Conservation (phyloP, 768 basidiomycete species). For the Pulveroboletus sp. region DNA sequence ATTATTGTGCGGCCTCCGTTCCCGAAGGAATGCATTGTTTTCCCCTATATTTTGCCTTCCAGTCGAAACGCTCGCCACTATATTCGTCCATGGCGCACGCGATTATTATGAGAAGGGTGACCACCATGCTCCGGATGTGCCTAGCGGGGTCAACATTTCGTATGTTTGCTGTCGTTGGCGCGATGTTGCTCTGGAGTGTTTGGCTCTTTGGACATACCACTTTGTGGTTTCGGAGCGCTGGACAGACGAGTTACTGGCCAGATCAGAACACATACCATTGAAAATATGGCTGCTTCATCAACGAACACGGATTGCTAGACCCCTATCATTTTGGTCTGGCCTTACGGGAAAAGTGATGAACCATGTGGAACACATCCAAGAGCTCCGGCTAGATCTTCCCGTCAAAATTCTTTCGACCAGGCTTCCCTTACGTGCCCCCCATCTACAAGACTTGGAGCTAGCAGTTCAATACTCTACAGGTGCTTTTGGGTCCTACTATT, state of each 20-base stretch:
- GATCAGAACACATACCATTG: constrained; percentile 38
- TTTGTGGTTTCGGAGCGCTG: constrained; percentile 30
- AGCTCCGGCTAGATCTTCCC: not conserved
- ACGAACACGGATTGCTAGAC: not conserved
- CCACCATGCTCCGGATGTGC: not conserved
- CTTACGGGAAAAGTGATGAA: not conserved
- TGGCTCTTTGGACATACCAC: constrained; percentile 39
- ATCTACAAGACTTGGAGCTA: not conserved
- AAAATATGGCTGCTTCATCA: not conserved
- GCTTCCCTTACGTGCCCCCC: not conserved
- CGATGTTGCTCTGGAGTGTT: constrained; percentile 37
- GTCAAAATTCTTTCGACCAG: no score
- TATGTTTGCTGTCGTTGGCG: constrained; percentile 36
- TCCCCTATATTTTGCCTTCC: constrained; percentile 13
- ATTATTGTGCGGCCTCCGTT: not conserved
- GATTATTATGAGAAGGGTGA: not conserved
- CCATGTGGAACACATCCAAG: not conserved
- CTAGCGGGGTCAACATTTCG: constrained; percentile 9
- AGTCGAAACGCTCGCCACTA: constrained; percentile 5
- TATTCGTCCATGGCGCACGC: constrained; percentile 11
- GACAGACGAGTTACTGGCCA: constrained; percentile 39
- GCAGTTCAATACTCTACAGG: no score
- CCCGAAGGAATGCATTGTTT: constrained; percentile 8
- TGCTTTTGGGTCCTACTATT: no score
- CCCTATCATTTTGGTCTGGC: not conserved